A percentile compares a stretch with the other conserved stretches of the same genome.
These are phyloP conservation scores for Wilcoxina mikolae DNA, from an alignment of 495 filamentous ascomycete genomes.

Conservation along the genomic window DNA sequence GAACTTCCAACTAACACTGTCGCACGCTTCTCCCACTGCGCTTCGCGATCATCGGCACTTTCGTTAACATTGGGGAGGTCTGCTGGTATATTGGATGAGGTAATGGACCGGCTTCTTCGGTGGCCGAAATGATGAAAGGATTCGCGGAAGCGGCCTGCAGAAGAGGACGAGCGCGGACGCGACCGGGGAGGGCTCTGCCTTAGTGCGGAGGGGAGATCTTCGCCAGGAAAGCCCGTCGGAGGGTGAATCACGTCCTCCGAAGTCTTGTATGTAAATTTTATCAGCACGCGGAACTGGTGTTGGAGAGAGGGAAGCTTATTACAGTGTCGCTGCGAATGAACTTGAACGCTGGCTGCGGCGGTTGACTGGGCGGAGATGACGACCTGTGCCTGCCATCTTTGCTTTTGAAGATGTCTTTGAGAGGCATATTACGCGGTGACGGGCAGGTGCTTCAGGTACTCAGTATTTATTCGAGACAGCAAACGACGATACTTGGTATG, in stretches of 20 bases:
- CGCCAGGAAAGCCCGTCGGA: conserved; percentile 6
- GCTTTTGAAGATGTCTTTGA: conserved; percentile 1
- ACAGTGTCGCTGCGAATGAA: conserved; percentile 71
- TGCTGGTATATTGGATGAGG: conserved; percentile 59
- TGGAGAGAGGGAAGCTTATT: conserved; percentile 1
- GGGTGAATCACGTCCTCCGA: conserved; percentile 19
- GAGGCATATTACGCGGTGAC: conserved; percentile 1
- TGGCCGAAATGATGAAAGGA: conserved; percentile 13
- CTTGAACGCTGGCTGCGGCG: conserved; percentile 48
- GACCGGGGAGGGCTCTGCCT: conserved; percentile 41
- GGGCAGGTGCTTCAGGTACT: no score
- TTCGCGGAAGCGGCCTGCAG: conserved; percentile 25
- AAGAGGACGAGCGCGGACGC: conserved; percentile 32
- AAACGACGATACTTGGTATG: no score
- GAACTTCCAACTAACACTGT: conserved; percentile 63
- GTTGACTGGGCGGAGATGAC: not conserved
- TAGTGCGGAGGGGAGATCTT: conserved; percentile 26
- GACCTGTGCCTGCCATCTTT: not conserved
- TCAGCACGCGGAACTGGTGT: conserved; percentile 49
- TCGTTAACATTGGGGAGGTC: conserved; percentile 44
- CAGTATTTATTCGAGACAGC: no score
- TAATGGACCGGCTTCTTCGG: conserved; percentile 39
- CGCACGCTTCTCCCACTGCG: conserved; percentile 74
- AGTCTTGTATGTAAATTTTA: conserved; percentile 31
- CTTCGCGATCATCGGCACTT: conserved; percentile 33